Base-by-base conservation (phyloP, 2,329 filamentous ascomycete genomes). In the Arthrobotrys conoides region DNA sequence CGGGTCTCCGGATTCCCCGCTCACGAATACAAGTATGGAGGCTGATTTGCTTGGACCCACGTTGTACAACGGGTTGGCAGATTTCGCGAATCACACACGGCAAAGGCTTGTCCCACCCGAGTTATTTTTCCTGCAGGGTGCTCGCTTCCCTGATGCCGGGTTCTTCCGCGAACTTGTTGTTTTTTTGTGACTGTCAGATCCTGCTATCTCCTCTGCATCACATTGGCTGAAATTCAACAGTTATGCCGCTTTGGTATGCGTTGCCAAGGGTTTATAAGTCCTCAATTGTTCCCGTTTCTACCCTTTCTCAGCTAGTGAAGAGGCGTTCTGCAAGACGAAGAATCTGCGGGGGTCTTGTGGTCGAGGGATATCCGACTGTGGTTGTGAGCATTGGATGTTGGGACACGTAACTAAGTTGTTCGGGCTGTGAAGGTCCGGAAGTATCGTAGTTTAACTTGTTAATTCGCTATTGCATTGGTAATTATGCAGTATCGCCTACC, bases 221-320 rank as follows among this genome's bases (percentile, higher is more conserved):
- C 20, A 71, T 71, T 77, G 61, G 67, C 67, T 66, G 61, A 30
- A 30, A 30, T 3, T 30, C 27, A 30, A 36, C 16, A 46, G 41
- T 24, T 48, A 41, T 61, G 67, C 67, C 41, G 44, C 41, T 77
- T 63, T 71, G 67, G 73, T 61, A 55, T 68, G 73, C 73, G 73
- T 77, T 77, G 73, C 73, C 73, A 71, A 76, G 66, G 51, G 33
- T n/a, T 30, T 30, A 30, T 30, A 30, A n/a, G 33, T 59, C 18
- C 44, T 46, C 57, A 71, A 66, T 30, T 22, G 24, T 59, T 76
- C 66, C 72, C 59, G 61, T 49, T 46, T 33, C 22, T 51, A 20
- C 27, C 20, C 59, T 53, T 46, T 63, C 41, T 71, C 41, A 71
- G 61, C 51, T 44, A 27, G 57, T 44, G 18, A 4, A 38, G 64